Evolutionary conservation across 1,139 yeast species (phyloP).

Genomic region (Yamadazyma diddensiae): DNA sequence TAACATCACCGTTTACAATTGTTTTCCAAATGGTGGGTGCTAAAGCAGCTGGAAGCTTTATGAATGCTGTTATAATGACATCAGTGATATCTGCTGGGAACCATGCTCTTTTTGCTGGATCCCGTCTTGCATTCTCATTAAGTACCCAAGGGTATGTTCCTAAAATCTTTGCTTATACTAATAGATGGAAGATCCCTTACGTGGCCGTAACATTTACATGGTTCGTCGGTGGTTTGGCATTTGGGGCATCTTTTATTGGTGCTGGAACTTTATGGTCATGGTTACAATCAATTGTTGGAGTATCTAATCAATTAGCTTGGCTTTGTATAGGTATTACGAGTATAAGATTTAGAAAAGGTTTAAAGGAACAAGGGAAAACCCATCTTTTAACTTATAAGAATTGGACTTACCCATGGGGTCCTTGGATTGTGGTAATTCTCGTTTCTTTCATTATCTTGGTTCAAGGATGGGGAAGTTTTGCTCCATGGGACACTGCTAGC

Average conservation of each 20-base stretch:
- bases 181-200: constrained; percentile 37
- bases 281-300: constrained; percentile 44
- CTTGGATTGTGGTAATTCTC: constrained; percentile 35
- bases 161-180: constrained; percentile 30
- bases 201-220: constrained; percentile 41
- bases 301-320: constrained; percentile 44
- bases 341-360: constrained; percentile 39
- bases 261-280: constrained; percentile 45
- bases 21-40: constrained; percentile 54
- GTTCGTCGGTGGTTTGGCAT: constrained; percentile 41
- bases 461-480: constrained; percentile 52
- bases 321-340: constrained; percentile 39
- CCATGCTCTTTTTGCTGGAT: constrained; percentile 44
- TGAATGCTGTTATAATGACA: constrained; percentile 44
- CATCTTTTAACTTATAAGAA: constrained; percentile 34
- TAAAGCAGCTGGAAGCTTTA: constrained; percentile 41
- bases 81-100: constrained; percentile 47
- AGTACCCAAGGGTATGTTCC: constrained; percentile 43
- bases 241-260: constrained; percentile 43
- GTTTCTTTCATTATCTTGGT: constrained; percentile 36
- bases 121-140: constrained; percentile 39
- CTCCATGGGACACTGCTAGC: constrained; percentile 39
- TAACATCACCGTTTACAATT: constrained; percentile 65
- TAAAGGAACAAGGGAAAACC: constrained; percentile 33
- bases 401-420: constrained; percentile 45